A percentile compares a stretch with the other conserved stretches of the same genome.
Conservation (phyloP, 73 alveolate species). For the Symbiodinium natans region DNA sequence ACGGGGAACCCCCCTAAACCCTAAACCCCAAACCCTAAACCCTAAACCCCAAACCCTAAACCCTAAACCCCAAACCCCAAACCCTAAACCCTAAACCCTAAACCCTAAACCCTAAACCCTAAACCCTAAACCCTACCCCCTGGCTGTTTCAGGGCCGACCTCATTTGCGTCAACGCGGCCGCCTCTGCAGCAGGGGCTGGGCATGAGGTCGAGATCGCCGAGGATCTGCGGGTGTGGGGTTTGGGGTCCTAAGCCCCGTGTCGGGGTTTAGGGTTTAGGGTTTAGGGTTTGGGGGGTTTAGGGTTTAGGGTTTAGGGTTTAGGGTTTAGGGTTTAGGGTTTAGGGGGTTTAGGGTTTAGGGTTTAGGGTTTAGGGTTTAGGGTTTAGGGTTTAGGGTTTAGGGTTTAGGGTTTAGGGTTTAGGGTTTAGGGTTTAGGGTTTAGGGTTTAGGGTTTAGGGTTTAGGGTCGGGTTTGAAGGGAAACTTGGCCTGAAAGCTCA, state of each 20-base stretch:
- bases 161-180: neutral
- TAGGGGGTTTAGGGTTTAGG: neutral
- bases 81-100: too few relatives aligned
- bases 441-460: neutral
- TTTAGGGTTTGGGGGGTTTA: neutral
- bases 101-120: too few relatives aligned
- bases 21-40: neutral
- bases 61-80: too few relatives aligned
- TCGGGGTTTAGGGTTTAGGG: neutral
- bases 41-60: neutral
- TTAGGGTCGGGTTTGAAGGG: neutral
- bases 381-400: neutral
- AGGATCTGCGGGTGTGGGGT: neutral
- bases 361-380: neutral
- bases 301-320: neutral
- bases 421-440: neutral
- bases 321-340: neutral
- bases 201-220: neutral
- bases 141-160: neutral
- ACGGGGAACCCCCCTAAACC: too few relatives aligned
- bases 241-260: neutral
- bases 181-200: slow-evolving; percentile 13
- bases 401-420: neutral
- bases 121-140: too few relatives aligned
- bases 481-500: too few relatives aligned